Base-by-base conservation (phyloP, 352 stramenopile species). In the Phytophthora macrochlamydospora region DNA sequence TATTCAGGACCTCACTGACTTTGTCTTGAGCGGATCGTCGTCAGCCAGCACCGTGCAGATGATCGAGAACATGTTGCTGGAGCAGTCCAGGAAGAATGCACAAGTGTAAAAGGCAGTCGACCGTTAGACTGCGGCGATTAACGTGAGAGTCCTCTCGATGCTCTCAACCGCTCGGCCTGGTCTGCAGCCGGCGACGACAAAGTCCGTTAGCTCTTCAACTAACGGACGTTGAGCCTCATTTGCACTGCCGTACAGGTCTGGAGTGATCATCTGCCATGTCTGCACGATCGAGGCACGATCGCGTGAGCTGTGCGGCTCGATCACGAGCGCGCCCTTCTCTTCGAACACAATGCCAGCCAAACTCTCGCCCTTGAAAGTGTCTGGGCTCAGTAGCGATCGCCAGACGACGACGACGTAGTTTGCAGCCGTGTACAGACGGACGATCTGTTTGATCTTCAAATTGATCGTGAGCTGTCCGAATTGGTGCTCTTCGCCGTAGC, bases 251-350 rank as follows among this genome's bases (percentile, higher is more conserved):
- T 37, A 62, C 33, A 61, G 59, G 11, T 72, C 63, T 28, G 81
- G 81, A 30, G 76, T 82, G 38, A 86, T 85, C 37, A 90, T 69
- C 59, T 83, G 81, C 53, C 77, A 84, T 40, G 79, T 78, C 52
- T 87, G 78, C 51, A 90, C 45, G 2, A 89, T 68, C 31, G 75
- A 65, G 35, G 59, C 75, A 44, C 62, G 56, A 12, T 55, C 43
- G 9, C 69, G 57, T 48, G 75, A 67, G 6, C 73, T 70, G 43
- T 74, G 76, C 18, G 69, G 71, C 49, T 81, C 73, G 42, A 89
- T 61, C 32, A 89, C 54, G 51, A 90, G 75, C 59, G 85, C 88
- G 0, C 81, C 77, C 44, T 83, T 76, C 60, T 90, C 79, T 49
- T 67, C 55, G 54, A 89, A 89, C 51, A 76, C 73, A 24, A 73